Conservation (phyloP, 768 basidiomycete species). For the Paxillus ammoniavirescens region DNA sequence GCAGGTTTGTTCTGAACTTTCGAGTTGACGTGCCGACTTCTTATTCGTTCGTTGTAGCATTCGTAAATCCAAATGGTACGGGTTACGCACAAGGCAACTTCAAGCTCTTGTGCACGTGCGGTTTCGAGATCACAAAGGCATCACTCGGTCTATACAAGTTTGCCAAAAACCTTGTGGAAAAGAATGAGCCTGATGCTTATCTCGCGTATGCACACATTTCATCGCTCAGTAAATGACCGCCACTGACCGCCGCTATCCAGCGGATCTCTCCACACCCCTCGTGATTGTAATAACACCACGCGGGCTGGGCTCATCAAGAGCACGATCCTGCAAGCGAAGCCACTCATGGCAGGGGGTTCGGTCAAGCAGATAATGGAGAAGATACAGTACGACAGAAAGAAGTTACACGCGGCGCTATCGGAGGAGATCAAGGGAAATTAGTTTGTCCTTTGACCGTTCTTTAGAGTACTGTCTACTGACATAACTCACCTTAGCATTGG, state of each 20-base stretch:
- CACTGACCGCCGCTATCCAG: constrained; percentile 8
- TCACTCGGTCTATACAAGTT: constrained; percentile 37
- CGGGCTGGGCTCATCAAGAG: constrained; percentile 19
- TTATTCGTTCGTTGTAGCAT: constrained; percentile 26
- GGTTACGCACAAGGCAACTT: constrained; percentile 48
- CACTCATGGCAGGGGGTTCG: no score
- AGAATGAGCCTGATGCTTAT: constrained; percentile 8
- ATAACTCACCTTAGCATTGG: no score
- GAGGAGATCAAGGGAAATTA: neutral
- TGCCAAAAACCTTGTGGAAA: constrained; percentile 29
- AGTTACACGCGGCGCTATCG: no score
- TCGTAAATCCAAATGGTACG: constrained; percentile 33
- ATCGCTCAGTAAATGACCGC: neutral
- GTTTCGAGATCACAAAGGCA: constrained; percentile 35
- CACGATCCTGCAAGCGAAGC: no score
- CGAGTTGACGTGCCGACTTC: no score
- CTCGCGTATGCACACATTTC: constrained; percentile 23
- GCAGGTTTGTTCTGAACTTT: neutral
- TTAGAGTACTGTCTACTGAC: neutral
- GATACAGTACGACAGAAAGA: no score
- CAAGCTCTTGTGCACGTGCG: constrained; percentile 33
- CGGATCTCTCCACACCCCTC: constrained; percentile 27
- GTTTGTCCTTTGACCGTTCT: neutral
- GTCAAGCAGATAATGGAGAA: no score
- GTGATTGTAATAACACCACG: constrained; percentile 2